A percentile compares a stretch with the other conserved stretches of the same genome.
Conservation (phyloP, 768 basidiomycete genomes). For the Strobilomyces echinocephalus region DNA sequence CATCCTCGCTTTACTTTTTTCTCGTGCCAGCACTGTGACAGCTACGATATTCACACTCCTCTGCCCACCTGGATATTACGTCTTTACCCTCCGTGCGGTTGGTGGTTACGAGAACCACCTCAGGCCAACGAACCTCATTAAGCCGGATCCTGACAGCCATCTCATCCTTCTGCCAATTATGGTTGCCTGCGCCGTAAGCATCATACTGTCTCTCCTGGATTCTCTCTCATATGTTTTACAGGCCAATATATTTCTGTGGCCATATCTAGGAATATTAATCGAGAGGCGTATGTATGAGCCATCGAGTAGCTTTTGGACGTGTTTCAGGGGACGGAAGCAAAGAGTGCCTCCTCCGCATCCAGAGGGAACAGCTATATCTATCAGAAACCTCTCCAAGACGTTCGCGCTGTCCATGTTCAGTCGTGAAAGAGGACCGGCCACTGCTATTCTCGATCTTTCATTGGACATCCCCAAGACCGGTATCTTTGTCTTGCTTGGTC, state of each 20-base stretch:
- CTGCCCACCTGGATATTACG: constrained; percentile 74
- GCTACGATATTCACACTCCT: constrained; percentile 63
- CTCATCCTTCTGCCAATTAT: constrained; percentile 54
- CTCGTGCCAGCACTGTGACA: constrained; percentile 35
- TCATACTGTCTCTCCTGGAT: not conserved
- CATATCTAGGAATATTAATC: constrained; percentile 53
- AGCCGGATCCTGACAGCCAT: constrained; percentile 56
- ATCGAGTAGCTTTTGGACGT: constrained; percentile 23
- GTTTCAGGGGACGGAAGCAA: constrained; percentile 13
- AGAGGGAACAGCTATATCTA: constrained; percentile 53
- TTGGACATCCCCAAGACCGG: constrained; percentile 66
- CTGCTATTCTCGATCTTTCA: constrained; percentile 62
- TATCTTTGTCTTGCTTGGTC: constrained; percentile 74
- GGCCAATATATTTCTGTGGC: constrained; percentile 75
- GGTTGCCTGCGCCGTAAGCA: constrained; percentile 58
- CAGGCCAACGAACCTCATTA: constrained; percentile 48
- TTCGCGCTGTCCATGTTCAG: constrained; percentile 49
- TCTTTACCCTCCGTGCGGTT: constrained; percentile 65
- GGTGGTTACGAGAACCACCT: constrained; percentile 63
- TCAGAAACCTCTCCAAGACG: constrained; percentile 55
- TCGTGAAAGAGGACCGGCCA: constrained; percentile 44
- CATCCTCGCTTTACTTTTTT: constrained; percentile 57
- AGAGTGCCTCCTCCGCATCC: constrained; percentile 22
- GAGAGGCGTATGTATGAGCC: constrained; percentile 57
- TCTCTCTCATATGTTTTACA: constrained; percentile 19